phyloP scores from a whole-genome alignment of 2,329 filamentous ascomycete genomes.

The Alternaria solani region DNA sequence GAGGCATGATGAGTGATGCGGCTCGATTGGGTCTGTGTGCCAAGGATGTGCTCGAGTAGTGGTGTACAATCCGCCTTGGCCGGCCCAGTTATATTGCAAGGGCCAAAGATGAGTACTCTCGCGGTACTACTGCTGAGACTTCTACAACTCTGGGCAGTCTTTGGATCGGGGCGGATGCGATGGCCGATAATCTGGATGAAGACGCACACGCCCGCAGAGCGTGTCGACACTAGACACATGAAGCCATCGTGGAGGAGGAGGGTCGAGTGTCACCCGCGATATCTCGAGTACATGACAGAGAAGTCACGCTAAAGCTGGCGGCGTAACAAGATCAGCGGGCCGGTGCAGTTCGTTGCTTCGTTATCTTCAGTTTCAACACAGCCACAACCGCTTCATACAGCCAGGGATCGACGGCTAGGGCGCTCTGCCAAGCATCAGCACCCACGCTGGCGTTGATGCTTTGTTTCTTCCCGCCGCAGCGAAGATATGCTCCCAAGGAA shows the following conservation, averaged over 20 bases:
- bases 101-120: conserved; percentile 27
- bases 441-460: conserved; percentile 15
- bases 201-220: conserved; percentile 1
- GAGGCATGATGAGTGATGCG: conserved; percentile 16
- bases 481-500: not conserved
- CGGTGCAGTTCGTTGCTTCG: conserved; percentile 24
- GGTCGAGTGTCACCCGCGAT: conserved; percentile 4
- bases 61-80: conserved; percentile 37
- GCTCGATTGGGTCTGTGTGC: conserved; percentile 31
- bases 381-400: conserved; percentile 31
- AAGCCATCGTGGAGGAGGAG: conserved; percentile 14
- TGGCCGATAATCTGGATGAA: conserved; percentile 7
- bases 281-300: conserved; percentile 4
- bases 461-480: conserved; percentile 14
- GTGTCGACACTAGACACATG: not conserved
- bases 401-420: conserved; percentile 19
- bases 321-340: conserved; percentile 20
- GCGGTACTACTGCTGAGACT: conserved; percentile 35
- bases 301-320: conserved; percentile 20
- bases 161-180: conserved; percentile 16
- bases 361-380: conserved; percentile 38
- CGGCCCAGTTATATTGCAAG: conserved; percentile 28
- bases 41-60: conserved; percentile 24
- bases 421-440: conserved; percentile 17
- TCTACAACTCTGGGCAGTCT: conserved; percentile 30